Base-by-base conservation (phyloP, 2,329 filamentous ascomycete genomes). In the Penicillium sp. region DNA sequence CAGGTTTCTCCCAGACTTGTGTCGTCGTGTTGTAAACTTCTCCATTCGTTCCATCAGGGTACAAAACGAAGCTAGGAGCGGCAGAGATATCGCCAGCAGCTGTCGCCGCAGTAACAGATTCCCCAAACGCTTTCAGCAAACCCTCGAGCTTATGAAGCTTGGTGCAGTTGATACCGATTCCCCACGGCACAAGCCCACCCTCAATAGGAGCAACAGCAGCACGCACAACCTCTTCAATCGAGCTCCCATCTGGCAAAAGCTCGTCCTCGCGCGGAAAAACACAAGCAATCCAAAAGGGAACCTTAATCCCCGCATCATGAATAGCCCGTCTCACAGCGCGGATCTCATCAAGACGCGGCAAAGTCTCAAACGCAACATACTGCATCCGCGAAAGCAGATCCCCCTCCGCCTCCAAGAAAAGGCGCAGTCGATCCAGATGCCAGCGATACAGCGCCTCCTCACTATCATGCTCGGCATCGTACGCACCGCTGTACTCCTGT, bases 31-130 rank as follows among this genome's bases (percentile, higher is more conserved):
- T 85, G 73, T 90, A 90, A 0, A 87, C 81, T 72, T 89, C 85
- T 0, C 86, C 86, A 49, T 86, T 87, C 1, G 88, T 89, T 0
- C 87, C 87, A 70, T 90, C 88, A 0, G 88, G 88, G 69, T 89
- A 90, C 18, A 90, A 66, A 4, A 90, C 82, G 54, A 90, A 71
- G 19, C 77, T 79, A 1, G 86, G 86, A 14, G 54, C 50, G 51
- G 53, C 53, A 24, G 56, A 58, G 3, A 58, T 22, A 44, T 51
- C 35, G 6, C 59, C 63, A 22, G 50, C 27, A 16, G 54, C 14
- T 43, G 65, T 36, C n/a, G 14, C 55, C 14, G 33, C 50, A 4
- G 37, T 36, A 44, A 66, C 55, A 53, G 46, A 51, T 2, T 50
- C 57, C 19, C 55, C 61, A 63, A 71, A 71, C 31, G 59, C 55